Evolutionary conservation across 768 basidiomycete species (phyloP), one percentile per base, ranked within the genome.

Genomic region (Saitozyma sp.): DNA sequence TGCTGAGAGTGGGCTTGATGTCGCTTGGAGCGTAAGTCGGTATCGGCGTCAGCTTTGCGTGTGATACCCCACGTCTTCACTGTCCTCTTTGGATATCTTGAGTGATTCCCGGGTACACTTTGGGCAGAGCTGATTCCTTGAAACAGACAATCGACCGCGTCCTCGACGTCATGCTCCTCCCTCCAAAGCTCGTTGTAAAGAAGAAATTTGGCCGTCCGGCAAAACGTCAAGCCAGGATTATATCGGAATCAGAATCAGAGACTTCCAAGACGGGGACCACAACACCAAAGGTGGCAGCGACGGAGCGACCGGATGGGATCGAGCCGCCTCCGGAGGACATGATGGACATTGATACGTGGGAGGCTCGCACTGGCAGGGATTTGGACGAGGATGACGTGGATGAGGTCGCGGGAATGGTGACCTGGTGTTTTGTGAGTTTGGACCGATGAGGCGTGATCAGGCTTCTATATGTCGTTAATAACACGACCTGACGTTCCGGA

Each of bases 101-200:
- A 29, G 29, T 29, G 5, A 29, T 29, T 2, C 29, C 5, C 2
- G 2, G 29, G 29, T 29, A 29, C 29, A 29, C 29, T 29, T 29
- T 29, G 29, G 29, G 29, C 29, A 29, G 29, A 29, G 17, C 62
- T 48, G 16, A 50, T 49, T 16, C 14, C 2, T 58, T 54, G 45
- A 42, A 9, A 8, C 55, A 87, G 78, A 91, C 89, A 0, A 83
- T 92, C n/a, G 93, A 95, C 71, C 87, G 94, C n/a, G 83, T 98
- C 37, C 83, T 99, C 41, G 91, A 96, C 68, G 81, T 93, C 20
- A 80, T 86, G 49, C 78, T 94, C 16, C 88, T 88, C 85, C 80
- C 80, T 51, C 83, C 86, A 66, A 70, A 55, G 1, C 41, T 62
- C 54, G 76, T 78, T 70, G 70, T 67, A 52, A 68, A 79, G 56